These are phyloP conservation scores for Neurospora intermedia DNA, from an alignment of 495 filamentous ascomycete species.

Conservation along the genomic window DNA sequence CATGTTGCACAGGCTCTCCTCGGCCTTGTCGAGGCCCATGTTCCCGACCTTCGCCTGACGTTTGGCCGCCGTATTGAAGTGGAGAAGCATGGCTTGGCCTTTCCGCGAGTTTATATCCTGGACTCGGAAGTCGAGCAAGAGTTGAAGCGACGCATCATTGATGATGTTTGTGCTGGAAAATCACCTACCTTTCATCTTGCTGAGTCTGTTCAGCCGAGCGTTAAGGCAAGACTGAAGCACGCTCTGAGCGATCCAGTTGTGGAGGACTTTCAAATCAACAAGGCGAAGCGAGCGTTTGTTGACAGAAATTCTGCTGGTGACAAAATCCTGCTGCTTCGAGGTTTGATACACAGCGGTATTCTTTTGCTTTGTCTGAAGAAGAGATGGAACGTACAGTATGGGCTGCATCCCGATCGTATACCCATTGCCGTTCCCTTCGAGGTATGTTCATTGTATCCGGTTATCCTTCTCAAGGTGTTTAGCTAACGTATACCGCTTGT, in stretches of 20 bases:
- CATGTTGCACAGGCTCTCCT: conserved; percentile 32
- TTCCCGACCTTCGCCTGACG: conserved; percentile 15
- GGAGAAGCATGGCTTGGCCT: not conserved
- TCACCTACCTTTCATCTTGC: not conserved
- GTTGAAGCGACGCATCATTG: not conserved
- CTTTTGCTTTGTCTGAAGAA: conserved; percentile 33
- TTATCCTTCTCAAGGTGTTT: not conserved
- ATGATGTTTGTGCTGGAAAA: not conserved
- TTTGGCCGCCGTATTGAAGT: not conserved
- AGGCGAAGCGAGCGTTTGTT: not conserved
- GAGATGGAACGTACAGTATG: conserved; percentile 37
- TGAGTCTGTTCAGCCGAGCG: not conserved
- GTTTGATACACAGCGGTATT: conserved; percentile 31
- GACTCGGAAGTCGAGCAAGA: not conserved
- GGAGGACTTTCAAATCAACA: not conserved
- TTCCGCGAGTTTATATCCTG: not conserved
- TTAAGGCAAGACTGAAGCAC: not conserved
- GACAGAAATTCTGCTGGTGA: not conserved
- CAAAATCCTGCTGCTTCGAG: conserved; percentile 21
- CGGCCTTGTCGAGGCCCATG: conserved; percentile 18
- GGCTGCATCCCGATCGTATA: conserved; percentile 26
- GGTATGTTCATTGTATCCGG: not conserved
- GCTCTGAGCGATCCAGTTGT: not conserved
- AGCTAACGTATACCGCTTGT: not conserved
- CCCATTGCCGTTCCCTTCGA: conserved; percentile 29